Evolutionary conservation across 176 grass and related monocot genomes (phyloP).

Genomic region (Melocanna baccifera): DNA sequence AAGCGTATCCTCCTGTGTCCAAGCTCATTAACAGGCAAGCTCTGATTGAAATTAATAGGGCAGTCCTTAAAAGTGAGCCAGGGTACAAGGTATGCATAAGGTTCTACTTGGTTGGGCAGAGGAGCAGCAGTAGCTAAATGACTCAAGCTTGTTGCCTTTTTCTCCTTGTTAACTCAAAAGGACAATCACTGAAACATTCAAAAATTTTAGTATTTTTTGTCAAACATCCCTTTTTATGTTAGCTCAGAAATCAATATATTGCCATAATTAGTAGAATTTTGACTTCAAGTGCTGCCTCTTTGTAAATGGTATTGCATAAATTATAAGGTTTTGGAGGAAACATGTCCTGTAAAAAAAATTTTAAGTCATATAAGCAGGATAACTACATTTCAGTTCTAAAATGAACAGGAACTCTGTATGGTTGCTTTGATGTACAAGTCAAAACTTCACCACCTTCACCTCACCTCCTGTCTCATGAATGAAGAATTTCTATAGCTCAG

Average conservation of each 20-base stretch:
- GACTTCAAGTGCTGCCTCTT: not conserved
- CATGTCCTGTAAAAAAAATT: not conserved
- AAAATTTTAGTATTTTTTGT: not conserved
- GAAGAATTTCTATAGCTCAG: not conserved
- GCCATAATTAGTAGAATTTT: not conserved
- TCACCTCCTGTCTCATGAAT: not conserved
- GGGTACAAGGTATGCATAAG: not conserved
- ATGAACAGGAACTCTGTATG: not conserved
- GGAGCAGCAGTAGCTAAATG: conserved; percentile 1
- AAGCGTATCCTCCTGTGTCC: not conserved
- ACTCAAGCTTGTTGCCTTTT: not conserved
- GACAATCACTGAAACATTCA: not conserved
- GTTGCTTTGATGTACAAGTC: not conserved
- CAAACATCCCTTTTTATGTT: not conserved
- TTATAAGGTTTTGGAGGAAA: not conserved
- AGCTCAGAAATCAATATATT: not conserved
- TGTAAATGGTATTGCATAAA: not conserved
- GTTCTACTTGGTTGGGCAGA: conserved; percentile 4
- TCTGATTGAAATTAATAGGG: not conserved
- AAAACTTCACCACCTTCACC: not conserved
- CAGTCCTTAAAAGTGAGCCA: not conserved
- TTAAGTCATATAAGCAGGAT: not conserved
- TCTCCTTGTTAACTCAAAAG: not conserved
- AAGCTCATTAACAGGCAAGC: not conserved
- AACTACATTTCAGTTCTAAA: not conserved